These are phyloP conservation scores for Chlamydomonas reinhardtii DNA, from an alignment of 163 green algal species.

Conservation along the genomic window DNA sequence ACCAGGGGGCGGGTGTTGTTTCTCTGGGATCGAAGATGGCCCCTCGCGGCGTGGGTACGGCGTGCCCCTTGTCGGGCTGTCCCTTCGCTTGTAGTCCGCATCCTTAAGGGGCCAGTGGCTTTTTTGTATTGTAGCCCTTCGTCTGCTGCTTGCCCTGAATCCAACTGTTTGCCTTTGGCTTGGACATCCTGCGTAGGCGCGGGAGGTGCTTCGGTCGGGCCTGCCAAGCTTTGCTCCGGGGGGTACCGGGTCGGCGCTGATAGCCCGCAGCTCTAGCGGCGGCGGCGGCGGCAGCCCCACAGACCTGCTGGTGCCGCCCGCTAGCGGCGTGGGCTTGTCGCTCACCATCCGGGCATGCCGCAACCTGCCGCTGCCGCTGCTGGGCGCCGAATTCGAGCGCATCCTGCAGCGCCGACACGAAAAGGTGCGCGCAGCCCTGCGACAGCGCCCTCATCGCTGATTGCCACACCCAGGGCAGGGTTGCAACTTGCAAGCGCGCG, in stretches of 20 bases:
- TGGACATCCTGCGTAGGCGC: neutral
- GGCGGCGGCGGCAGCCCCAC: neutral
- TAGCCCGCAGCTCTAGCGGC: neutral
- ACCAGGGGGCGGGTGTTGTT: too few species aligned
- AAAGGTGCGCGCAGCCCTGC: constrained; percentile 53
- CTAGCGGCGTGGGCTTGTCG: constrained; percentile 15
- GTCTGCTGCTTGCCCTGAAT: neutral
- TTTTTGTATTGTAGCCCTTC: neutral
- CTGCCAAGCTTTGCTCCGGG: neutral
- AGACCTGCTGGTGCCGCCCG: neutral
- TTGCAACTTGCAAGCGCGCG: too few species aligned
- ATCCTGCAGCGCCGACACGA: constrained; percentile 57
- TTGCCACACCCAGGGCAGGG: too few species aligned
- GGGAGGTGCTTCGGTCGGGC: neutral
- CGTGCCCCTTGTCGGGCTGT: too few species aligned
- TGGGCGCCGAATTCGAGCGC: constrained; percentile 61
- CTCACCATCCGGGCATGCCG: constrained; percentile 56
- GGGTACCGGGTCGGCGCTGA: neutral
- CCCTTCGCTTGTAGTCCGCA: too few species aligned
- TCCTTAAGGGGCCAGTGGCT: too few species aligned
- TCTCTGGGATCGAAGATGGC: too few species aligned
- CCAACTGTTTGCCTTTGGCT: neutral
- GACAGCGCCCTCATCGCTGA: too few species aligned
- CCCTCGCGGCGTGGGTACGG: too few species aligned
- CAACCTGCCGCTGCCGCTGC: constrained; percentile 64